Evolutionary conservation across 805 yeast species (phyloP).

Genomic region (Pichia insulana): DNA sequence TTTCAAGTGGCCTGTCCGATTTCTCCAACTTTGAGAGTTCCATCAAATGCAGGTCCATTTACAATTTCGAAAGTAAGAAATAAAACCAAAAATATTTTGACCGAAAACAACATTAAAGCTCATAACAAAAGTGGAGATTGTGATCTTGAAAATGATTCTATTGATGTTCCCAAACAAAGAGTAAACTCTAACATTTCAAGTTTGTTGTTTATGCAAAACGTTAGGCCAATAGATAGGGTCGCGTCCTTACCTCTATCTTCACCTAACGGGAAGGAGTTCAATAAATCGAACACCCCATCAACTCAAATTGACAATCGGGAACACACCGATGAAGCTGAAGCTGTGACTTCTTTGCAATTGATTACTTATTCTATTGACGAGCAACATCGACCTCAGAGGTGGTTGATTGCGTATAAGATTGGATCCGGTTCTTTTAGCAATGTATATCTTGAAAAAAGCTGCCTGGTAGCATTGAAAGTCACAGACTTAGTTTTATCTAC

Average conservation of each 20-base stretch:
- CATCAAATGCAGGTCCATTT: background rate
- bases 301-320: background rate
- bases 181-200: background rate
- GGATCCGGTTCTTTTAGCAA: slow-evolving; percentile 67
- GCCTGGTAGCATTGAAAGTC: slow-evolving; percentile 63
- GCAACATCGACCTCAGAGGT: slow-evolving; percentile 15
- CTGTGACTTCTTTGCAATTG: background rate
- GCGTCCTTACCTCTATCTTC: slow-evolving; percentile 20
- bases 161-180: background rate
- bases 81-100: background rate
- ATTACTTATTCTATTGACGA: slow-evolving; percentile 4
- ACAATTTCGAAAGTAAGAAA: background rate
- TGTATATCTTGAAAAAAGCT: slow-evolving; percentile 41
- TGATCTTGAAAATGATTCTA: background rate
- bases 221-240: slow-evolving; percentile 24
- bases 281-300: slow-evolving; percentile 8
- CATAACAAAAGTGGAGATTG: slow-evolving; percentile 6
- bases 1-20: background rate
- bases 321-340: background rate
- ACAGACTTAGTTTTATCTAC: too few relatives aligned
- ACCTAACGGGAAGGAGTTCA: background rate
- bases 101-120: background rate
- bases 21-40: background rate
- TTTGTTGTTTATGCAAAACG: slow-evolving; percentile 4
- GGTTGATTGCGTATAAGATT: slow-evolving; percentile 32